Evolutionary conservation across 805 yeast genomes (phyloP).

Genomic region (Zygotorulaspora danielsina): DNA sequence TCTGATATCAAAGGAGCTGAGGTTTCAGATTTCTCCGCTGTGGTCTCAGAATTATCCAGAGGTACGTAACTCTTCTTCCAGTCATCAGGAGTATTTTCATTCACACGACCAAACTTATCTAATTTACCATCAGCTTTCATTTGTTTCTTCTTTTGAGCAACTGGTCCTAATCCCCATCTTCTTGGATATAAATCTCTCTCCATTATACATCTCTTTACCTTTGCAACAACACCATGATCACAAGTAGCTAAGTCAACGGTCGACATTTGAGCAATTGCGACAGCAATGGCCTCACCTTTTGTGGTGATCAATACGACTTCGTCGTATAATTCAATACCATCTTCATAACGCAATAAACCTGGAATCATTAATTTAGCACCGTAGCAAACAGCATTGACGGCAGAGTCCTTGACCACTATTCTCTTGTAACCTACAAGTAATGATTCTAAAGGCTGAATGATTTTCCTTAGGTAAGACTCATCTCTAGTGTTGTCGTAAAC

Average conservation of each 20-base stretch:
- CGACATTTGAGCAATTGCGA: constrained; percentile 98
- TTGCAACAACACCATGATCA: constrained; percentile 98
- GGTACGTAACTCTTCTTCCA: constrained; percentile 87
- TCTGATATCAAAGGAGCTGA: constrained; percentile 49
- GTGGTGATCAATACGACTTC: constrained; percentile 98
- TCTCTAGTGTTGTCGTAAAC: constrained; percentile 95
- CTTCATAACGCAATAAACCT: constrained; percentile 95
- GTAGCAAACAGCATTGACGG: constrained; percentile 96
- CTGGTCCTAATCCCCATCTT: constrained; percentile 99
- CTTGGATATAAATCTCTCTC: constrained; percentile 99
- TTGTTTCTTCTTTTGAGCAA: constrained; percentile 97
- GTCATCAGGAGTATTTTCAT: constrained; percentile 87
- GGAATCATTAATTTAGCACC: constrained; percentile 99
- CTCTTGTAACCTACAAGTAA: constrained; percentile 93
- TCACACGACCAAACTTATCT: constrained; percentile 90
- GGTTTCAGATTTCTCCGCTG: constrained; percentile 32
- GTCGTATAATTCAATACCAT: constrained; percentile 93
- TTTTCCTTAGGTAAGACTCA: constrained; percentile 89
- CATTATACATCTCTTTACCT: constrained; percentile 98
- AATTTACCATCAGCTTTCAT: constrained; percentile 95
- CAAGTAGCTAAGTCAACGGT: constrained; percentile 94
- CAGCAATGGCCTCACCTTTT: constrained; percentile 98
- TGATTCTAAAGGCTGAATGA: constrained; percentile 92
- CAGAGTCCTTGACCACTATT: constrained; percentile 89
- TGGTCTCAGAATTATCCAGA: constrained; percentile 53